Base-by-base conservation (phyloP, 306 rosid species). In the Lathyrus tuberosus region DNA sequence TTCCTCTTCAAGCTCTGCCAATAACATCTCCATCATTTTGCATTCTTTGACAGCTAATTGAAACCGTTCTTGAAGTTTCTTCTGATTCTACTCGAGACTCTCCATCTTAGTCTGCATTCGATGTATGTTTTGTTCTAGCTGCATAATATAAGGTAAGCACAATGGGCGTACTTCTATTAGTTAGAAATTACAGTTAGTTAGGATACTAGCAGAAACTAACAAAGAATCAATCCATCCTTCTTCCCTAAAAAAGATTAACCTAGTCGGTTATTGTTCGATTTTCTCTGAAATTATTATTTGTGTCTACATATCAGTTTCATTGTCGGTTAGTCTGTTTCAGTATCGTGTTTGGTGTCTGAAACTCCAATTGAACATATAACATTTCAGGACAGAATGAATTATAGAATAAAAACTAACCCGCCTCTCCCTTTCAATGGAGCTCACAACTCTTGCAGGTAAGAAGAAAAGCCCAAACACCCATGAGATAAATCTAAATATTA, bases 1-100 rank as follows among this genome's bases (percentile, higher is more conserved):
- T 69, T 88, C 96, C 67, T 84, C 86, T 85, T 86, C 96, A 70
- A 90, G 86, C 59, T 90, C 90, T 15, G 82, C 75, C 46, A 90
- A 66, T 28, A 87, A 75, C 64, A 84, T 17, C 68, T 87, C 92
- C 91, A 81, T 69, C 88, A 83, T 82, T 80, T 82, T 86, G 30
- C 83, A 85, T 71, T 93, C 96, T 77, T 80, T 78, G 59, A 87
- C 73, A 49, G 85, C 85, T 62, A 76, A 18, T 24, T 78, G 85
- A 60, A 86, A 75, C 65, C 81, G 92, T 20, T 80, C 76, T 59
- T 84, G 76, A 65, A 88, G 82, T 51, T 85, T 72, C 75, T 58
- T 83, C 58, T 84, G 77, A 48, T 91, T 92, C 89, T 81, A 79
- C 43, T 54, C 65, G 52, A 86, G 82, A 79, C 56, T 65, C 79